These are phyloP conservation scores for Sarocladiaceae sp. DNA, from an alignment of 2,329 filamentous ascomycete species.

Conservation along the genomic window DNA sequence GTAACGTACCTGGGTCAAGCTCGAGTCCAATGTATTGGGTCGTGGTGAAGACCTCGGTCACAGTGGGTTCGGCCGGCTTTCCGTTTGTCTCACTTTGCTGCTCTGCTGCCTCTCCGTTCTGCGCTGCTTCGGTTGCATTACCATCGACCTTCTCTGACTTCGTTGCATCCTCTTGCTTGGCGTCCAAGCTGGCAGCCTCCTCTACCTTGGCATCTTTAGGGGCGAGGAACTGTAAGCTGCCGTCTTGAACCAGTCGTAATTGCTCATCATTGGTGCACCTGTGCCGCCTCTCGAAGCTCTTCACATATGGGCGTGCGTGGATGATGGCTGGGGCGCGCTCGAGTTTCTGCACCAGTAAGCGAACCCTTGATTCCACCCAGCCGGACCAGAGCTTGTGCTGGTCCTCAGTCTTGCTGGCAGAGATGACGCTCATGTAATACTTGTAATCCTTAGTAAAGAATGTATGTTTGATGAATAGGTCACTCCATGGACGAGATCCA, in stretches of 20 bases:
- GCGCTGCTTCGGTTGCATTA: slow-evolving; percentile 20
- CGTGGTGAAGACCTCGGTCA: slow-evolving; percentile 66
- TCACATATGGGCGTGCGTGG: slow-evolving; percentile 85
- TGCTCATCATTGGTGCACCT: slow-evolving; percentile 51
- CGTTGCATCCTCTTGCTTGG: slow-evolving; percentile 14
- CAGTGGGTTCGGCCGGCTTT: not conserved
- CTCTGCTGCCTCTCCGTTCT: slow-evolving; percentile 30
- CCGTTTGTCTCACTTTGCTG: slow-evolving; percentile 5
- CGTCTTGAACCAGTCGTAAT: slow-evolving; percentile 47
- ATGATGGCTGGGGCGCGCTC: slow-evolving; percentile 76
- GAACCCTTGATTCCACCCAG: slow-evolving; percentile 87
- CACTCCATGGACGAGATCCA: slow-evolving; percentile 74
- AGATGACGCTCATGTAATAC: slow-evolving; percentile 87
- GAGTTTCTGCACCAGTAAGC: slow-evolving; percentile 74
- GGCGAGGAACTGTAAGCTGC: slow-evolving; percentile 39
- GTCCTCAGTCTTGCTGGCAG: slow-evolving; percentile 76
- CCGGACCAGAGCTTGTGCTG: slow-evolving; percentile 84
- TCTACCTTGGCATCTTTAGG: slow-evolving; percentile 21
- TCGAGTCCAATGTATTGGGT: slow-evolving; percentile 93
- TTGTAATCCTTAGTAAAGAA: slow-evolving; percentile 94
- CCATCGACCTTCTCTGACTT: slow-evolving; percentile 16
- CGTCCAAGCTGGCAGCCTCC: slow-evolving; percentile 30
- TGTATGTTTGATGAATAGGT: slow-evolving; percentile 80
- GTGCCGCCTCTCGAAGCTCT: slow-evolving; percentile 82
- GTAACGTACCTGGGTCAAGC: slow-evolving; percentile 60